Conservation (phyloP, 2,329 filamentous ascomycete genomes). For the Cryphonectria radicalis region DNA sequence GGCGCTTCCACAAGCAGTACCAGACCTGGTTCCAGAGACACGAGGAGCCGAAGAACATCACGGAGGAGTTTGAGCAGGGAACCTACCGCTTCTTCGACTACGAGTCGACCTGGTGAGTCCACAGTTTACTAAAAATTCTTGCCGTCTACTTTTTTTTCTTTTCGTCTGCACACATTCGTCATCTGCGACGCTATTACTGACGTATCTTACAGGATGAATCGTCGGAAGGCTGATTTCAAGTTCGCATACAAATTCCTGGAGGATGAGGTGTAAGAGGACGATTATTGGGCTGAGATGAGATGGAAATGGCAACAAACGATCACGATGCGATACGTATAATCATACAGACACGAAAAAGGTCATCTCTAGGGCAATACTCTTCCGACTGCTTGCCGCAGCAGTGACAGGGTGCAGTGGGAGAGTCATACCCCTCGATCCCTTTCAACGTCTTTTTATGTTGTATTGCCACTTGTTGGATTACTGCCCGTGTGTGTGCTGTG, state of each 20-base stretch:
- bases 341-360: neutral
- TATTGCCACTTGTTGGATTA: constrained; percentile 1
- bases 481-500: neutral
- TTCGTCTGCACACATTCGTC: neutral
- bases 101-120: constrained; percentile 90
- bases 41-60: constrained; percentile 97
- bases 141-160: constrained; percentile 21
- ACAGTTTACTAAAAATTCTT: constrained; percentile 29
- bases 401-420: neutral
- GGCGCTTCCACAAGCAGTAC: constrained; percentile 99
- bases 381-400: neutral
- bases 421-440: neutral
- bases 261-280: constrained; percentile 74
- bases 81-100: constrained; percentile 99
- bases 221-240: constrained; percentile 95
- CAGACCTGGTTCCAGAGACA: constrained; percentile 99
- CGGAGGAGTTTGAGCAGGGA: constrained; percentile 97
- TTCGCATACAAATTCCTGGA: constrained; percentile 98
- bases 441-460: neutral
- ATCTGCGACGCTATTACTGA: neutral
- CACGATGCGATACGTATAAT: constrained; percentile 3
- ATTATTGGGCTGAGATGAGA: neutral
- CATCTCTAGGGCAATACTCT: neutral
- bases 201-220: constrained; percentile 82
- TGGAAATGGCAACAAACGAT: neutral